Conservation (phyloP, 2,329 filamentous ascomycete species). For the Penicillium italicum region DNA sequence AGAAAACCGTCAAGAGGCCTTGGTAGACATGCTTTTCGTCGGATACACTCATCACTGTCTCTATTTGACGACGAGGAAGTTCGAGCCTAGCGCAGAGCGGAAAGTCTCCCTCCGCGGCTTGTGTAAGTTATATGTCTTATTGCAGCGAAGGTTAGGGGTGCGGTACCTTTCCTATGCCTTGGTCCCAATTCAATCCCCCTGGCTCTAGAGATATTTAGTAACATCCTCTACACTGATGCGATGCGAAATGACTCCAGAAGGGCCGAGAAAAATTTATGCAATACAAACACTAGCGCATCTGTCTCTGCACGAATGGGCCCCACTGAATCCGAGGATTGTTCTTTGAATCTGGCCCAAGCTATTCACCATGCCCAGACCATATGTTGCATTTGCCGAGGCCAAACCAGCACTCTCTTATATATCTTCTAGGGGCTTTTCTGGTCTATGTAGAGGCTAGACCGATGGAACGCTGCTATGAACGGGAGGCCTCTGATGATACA, state of each 20-base stretch:
- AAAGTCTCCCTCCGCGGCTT: constrained; percentile 22
- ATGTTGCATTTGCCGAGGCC: constrained; percentile 24
- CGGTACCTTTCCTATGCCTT: constrained; percentile 22
- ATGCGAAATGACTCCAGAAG: constrained; percentile 19
- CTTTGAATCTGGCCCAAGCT: constrained; percentile 29
- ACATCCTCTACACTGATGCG: constrained; percentile 21
- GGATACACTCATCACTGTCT: constrained; percentile 31
- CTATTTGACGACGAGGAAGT: constrained; percentile 28
- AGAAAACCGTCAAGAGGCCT: constrained; percentile 18
- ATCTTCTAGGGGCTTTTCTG: constrained; percentile 16
- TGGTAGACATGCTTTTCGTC: constrained; percentile 31
- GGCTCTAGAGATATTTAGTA: constrained; percentile 7
- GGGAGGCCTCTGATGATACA: constrained; percentile 22
- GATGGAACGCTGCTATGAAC: constrained; percentile 23
- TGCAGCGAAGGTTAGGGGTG: constrained; percentile 29
- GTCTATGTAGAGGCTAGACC: constrained; percentile 24
- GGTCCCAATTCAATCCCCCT: constrained; percentile 2
- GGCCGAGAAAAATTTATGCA: constrained; percentile 24
- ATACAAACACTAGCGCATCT: constrained; percentile 32
- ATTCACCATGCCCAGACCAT: constrained; percentile 33
- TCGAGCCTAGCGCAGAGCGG: constrained; percentile 19
- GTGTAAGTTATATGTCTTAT: constrained; percentile 33
- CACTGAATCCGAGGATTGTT: constrained; percentile 31
- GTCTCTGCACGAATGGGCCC: constrained; percentile 33
- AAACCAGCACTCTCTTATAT: constrained; percentile 1